Percentiles rank a stretch among this genome's conserved stretches.
Evolutionary conservation across 192 early-diverging fungal genomes (phyloP).

Genomic region (Rhizophagus clarus): DNA sequence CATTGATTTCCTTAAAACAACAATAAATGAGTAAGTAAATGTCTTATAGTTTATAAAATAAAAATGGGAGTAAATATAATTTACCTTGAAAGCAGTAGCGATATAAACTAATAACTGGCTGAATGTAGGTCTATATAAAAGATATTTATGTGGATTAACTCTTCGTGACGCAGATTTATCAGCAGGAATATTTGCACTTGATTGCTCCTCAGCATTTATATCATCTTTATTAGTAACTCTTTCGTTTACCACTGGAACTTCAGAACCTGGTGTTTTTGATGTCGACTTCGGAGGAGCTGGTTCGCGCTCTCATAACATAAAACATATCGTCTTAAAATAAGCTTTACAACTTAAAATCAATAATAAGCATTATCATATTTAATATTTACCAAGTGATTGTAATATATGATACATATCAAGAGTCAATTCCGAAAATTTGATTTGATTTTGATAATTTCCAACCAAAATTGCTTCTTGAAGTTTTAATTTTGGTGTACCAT

Average conservation of each 20-base stretch:
- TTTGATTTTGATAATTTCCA: conserved; percentile 93
- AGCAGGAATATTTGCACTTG: conserved; percentile 27
- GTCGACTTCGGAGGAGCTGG: conserved; percentile 43
- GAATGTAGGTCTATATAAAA: conserved; percentile 88
- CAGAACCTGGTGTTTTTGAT: conserved; percentile 33
- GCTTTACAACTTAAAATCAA: neutral
- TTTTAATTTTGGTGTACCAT: conserved; percentile 57
- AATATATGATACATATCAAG: conserved; percentile 96
- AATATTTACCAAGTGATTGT: conserved; percentile 74
- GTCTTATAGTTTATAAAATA: neutral
- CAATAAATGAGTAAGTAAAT: neutral
- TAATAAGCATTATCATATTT: neutral
- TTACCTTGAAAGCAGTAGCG: conserved; percentile 87
- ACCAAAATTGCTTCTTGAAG: conserved; percentile 96
- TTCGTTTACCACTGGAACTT: conserved; percentile 24
- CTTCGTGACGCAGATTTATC: conserved; percentile 44
- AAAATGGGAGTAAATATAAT: neutral
- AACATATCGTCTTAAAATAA: neutral
- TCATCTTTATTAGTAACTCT: conserved; percentile 1
- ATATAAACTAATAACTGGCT: conserved; percentile 92
- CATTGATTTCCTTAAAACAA: conserved; percentile 68
- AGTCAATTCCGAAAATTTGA: conserved; percentile 96
- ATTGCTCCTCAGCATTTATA: conserved; percentile 37
- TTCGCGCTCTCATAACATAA: conserved; percentile 55
- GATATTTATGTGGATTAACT: conserved; percentile 81